Evolutionary conservation across 768 basidiomycete species (phyloP).

Genomic region (Hericium coralloides): DNA sequence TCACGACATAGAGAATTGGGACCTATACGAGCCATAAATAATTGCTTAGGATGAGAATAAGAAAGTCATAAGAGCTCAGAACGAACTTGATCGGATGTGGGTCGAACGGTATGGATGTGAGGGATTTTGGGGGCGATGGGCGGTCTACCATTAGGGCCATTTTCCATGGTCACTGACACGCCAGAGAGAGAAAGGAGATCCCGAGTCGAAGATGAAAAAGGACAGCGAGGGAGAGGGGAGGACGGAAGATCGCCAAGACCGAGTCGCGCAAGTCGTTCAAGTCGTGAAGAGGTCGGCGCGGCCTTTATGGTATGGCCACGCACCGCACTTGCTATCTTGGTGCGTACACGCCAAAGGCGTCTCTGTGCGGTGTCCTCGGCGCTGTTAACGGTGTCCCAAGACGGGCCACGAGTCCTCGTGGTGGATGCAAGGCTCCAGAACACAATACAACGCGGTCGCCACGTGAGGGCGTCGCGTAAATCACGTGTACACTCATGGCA

Average conservation of each 20-base stretch:
- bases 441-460: background rate
- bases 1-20: slow-evolving; percentile 67
- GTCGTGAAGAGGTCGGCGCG: too few relatives aligned
- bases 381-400: background rate
- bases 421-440: background rate
- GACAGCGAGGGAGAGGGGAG: background rate
- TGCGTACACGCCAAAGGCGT: too few relatives aligned
- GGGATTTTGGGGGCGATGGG: background rate
- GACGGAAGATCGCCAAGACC: background rate
- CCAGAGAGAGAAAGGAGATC: too few relatives aligned
- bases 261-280: background rate
- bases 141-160: background rate
- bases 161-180: too few relatives aligned
- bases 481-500: background rate
- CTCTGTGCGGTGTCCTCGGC: background rate
- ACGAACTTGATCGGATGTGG: slow-evolving; percentile 12
- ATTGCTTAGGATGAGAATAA: background rate
- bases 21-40: slow-evolving; percentile 34
- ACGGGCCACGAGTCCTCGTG: background rate
- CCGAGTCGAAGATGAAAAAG: background rate
- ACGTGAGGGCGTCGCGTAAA: background rate
- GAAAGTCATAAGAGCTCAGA: background rate
- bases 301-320: too few relatives aligned
- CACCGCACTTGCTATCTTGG: too few relatives aligned
- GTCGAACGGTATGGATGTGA: background rate